Conservation (phyloP, 768 basidiomycete genomes). For the Jaapia argillacea region DNA sequence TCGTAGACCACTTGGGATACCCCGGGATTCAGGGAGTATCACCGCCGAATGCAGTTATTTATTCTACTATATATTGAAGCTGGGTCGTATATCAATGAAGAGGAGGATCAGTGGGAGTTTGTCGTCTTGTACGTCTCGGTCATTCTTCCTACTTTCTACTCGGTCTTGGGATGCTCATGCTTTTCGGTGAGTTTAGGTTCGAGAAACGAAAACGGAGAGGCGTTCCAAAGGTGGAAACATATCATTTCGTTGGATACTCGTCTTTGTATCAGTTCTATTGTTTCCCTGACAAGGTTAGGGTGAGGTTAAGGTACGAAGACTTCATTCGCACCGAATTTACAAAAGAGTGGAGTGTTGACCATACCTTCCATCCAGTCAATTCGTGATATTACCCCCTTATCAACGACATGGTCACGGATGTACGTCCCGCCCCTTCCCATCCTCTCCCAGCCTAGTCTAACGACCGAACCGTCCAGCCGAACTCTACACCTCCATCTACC, state of each 20-base stretch:
- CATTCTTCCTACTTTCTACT: background rate
- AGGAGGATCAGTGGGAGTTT: conserved; percentile 93
- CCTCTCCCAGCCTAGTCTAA: background rate
- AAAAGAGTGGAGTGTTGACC: no score
- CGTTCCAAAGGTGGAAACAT: conserved; percentile 41
- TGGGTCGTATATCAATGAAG: conserved; percentile 90
- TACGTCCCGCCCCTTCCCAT: conserved; percentile 27
- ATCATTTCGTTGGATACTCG: conserved; percentile 93
- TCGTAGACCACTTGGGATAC: conserved; percentile 73
- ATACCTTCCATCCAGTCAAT: conserved; percentile 56
- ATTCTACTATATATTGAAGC: conserved; percentile 93
- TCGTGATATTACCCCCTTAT: conserved; percentile 85
- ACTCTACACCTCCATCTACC: conserved; percentile 81
- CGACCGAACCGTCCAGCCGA: conserved; percentile 41
- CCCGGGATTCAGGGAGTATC: conserved; percentile 85
- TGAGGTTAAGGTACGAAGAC: conserved; percentile 88
- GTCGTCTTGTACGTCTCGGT: conserved; percentile 64
- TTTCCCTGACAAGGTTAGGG: conserved; percentile 82
- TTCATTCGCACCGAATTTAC: no score
- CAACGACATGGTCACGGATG: conserved; percentile 88
- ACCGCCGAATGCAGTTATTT: conserved; percentile 88
- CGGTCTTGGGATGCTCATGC: background rate
- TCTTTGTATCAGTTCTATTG: conserved; percentile 94
- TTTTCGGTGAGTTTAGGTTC: conserved; percentile 39
- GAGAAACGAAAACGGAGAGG: conserved; percentile 67